Evolutionary conservation across 2,329 filamentous ascomycete genomes (phyloP), one percentile per base, ranked within the genome.

Genomic region (Xenoacremonium recifei): DNA sequence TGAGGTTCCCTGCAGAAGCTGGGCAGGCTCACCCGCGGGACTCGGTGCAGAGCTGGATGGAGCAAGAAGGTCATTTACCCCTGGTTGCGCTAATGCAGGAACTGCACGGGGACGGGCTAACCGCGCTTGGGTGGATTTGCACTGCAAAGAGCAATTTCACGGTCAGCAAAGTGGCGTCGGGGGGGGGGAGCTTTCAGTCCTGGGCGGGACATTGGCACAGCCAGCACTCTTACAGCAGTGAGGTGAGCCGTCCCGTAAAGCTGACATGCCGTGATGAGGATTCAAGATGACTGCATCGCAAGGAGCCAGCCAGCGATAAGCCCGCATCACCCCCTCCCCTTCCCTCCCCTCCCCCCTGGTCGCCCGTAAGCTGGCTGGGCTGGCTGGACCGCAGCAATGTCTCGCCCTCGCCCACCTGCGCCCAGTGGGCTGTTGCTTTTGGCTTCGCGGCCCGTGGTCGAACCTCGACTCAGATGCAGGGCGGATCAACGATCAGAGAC

Each of bases 41-140:
- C n/a, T n/a, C n/a, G n/a, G n/a, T n/a, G n/a, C n/a, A n/a, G n/a
- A n/a, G n/a, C n/a, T n/a, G n/a, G n/a, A n/a, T n/a, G n/a, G n/a
- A n/a, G n/a, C n/a, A n/a, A n/a, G 7, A 20, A 34, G 32, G 17
- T 20, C 5, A 9, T 27, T 10, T 18, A 34, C 41, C 42, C 45
- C 45, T 42, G 31, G 18, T 35, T 30, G 38, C 44, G 41, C 47
- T 53, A 51, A 48, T 51, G 51, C 51, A 55, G 51, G 49, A 51
- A 54, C 53, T 44, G 23, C 23, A 19, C 21, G 32, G 37, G 35
- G 15, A 27, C 21, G 9, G n/a, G n/a, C 38, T 19, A 40, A 40
- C 18, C 15, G 30, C 7, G 16, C 32, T n/a, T 19, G 16, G 38
- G 40, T 13, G 7, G 7, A 16, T 13, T 31, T 36, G 34, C 37